Conservation (phyloP, 2,329 filamentous ascomycete genomes). For the Cercospora janseana region DNA sequence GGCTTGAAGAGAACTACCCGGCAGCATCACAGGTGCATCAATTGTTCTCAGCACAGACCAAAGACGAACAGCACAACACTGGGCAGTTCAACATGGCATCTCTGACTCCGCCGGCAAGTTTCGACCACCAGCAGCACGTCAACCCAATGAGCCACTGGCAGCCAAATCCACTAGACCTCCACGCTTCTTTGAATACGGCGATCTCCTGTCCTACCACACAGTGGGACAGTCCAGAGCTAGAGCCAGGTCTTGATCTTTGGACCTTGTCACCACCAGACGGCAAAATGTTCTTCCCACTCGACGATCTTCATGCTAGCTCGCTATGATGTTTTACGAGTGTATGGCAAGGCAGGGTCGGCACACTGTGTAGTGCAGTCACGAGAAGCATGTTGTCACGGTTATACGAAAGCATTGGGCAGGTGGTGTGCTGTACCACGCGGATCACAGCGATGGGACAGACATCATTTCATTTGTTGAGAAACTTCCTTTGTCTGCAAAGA, state of each 20-base stretch:
- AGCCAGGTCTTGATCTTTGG: slow-evolving; percentile 6
- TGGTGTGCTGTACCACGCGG: slow-evolving; percentile 10
- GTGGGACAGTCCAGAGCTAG: slow-evolving; percentile 6
- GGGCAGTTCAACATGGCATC: slow-evolving; percentile 2
- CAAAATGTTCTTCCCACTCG: slow-evolving; percentile 9
- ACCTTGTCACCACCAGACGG: slow-evolving; percentile 5
- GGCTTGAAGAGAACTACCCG: slow-evolving; percentile 11
- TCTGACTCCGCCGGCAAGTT: not conserved
- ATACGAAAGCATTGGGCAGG: not conserved
- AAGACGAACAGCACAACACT: not conserved
- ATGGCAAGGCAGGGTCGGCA: not conserved
- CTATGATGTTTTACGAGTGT: not conserved
- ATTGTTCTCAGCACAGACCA: slow-evolving; percentile 2
- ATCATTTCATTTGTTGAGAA: slow-evolving; percentile 2
- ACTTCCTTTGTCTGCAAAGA: not conserved
- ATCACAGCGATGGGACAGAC: not conserved
- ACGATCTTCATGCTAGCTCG: slow-evolving; percentile 4
- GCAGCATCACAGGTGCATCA: slow-evolving; percentile 11
- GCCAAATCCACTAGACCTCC: slow-evolving; percentile 3
- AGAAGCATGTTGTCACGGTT: slow-evolving; percentile 2
- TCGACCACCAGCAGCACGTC: not conserved
- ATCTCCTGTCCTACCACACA: not conserved
- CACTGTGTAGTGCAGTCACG: not conserved
- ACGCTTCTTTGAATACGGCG: not conserved
- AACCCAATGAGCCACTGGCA: slow-evolving; percentile 3